Evolutionary conservation across 495 filamentous ascomycete genomes (phyloP).

Genomic region (Penicillium canescens): DNA sequence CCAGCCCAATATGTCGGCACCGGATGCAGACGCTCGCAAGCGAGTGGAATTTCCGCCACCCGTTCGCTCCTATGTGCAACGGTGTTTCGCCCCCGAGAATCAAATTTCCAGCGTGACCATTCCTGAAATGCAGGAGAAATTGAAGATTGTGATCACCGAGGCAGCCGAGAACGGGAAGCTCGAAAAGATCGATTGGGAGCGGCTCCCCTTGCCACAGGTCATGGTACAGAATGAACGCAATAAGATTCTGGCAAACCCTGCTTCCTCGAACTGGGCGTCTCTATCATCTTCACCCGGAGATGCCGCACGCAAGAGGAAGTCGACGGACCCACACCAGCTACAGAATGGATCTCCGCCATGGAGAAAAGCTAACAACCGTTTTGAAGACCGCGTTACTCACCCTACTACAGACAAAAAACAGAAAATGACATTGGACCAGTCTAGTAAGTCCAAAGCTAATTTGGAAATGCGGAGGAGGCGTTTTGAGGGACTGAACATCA

Average conservation of each 20-base stretch:
- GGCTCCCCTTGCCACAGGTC: slow-evolving; percentile 80
- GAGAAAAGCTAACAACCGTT: slow-evolving; percentile 67
- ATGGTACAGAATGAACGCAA: slow-evolving; percentile 76
- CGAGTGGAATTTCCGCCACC: slow-evolving; percentile 70
- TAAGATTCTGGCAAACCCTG: slow-evolving; percentile 38
- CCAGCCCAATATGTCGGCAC: slow-evolving; percentile 11
- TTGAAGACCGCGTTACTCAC: slow-evolving; percentile 79
- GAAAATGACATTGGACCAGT: slow-evolving; percentile 46
- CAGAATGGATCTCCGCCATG: slow-evolving; percentile 61
- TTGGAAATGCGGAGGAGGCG: slow-evolving; percentile 87
- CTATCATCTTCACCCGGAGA: slow-evolving; percentile 33
- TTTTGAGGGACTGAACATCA: slow-evolving; percentile 68
- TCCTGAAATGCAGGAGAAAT: slow-evolving; percentile 75
- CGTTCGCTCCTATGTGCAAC: slow-evolving; percentile 80
- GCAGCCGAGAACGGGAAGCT: slow-evolving; percentile 71
- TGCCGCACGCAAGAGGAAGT: slow-evolving; percentile 74
- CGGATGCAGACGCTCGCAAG: slow-evolving; percentile 31
- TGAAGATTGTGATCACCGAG: slow-evolving; percentile 81
- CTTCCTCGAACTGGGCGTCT: slow-evolving; percentile 38
- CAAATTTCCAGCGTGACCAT: slow-evolving; percentile 61
- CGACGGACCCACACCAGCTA: slow-evolving; percentile 58
- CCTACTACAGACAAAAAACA: slow-evolving; percentile 61
- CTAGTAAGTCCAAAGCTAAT: slow-evolving; percentile 88
- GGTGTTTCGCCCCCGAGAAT: slow-evolving; percentile 75
- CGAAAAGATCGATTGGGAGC: slow-evolving; percentile 76